These are phyloP conservation scores for Hemerocallis citrina DNA, from an alignment of 106 monocot genomes.

Conservation along the genomic window DNA sequence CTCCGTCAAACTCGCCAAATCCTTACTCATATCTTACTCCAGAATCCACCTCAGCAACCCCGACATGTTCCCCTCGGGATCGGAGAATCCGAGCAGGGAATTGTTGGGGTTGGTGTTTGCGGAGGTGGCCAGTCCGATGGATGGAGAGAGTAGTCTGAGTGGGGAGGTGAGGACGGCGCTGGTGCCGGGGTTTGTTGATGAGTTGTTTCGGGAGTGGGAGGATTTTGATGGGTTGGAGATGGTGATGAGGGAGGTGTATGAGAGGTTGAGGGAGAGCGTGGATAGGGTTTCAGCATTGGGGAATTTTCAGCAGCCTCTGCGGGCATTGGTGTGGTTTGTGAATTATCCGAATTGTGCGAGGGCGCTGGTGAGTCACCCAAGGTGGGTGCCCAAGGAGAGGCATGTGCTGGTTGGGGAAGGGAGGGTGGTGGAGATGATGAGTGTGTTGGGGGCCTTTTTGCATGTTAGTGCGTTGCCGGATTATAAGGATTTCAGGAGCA, in stretches of 20 bases:
- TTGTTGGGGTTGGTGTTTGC: conserved; percentile 49
- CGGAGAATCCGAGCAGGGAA: conserved; percentile 5
- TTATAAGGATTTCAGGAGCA: conserved; percentile 54
- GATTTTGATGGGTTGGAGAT: conserved; percentile 67
- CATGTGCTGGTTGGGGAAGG: conserved; percentile 48
- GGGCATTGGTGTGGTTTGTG: conserved; percentile 55
- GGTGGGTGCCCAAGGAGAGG: conserved; percentile 60
- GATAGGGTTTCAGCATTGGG: conserved; percentile 65
- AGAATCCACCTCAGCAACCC: conserved; percentile 76
- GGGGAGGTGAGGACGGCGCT: conserved; percentile 25
- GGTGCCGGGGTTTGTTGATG: conserved; percentile 70
- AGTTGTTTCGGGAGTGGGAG: conserved; percentile 63
- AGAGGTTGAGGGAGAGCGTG: conserved; percentile 47
- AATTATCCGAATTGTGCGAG: conserved; percentile 66
- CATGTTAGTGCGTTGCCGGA: conserved; percentile 88
- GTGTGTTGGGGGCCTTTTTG: conserved; percentile 78
- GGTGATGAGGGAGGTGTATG: conserved; percentile 49
- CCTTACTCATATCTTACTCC: conserved; percentile 49
- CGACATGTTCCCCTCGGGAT: conserved; percentile 38
- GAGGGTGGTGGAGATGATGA: conserved; percentile 56
- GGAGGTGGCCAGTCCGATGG: conserved; percentile 47
- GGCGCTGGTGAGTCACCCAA: conserved; percentile 77
- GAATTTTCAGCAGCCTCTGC: conserved; percentile 90
- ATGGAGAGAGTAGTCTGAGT: conserved; percentile 30
- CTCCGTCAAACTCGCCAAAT: conserved; percentile 35